Percentiles rank a stretch among this genome's conserved stretches.
phyloP scores from a whole-genome alignment of 495 filamentous ascomycete species.

The Thozetella sp. region DNA sequence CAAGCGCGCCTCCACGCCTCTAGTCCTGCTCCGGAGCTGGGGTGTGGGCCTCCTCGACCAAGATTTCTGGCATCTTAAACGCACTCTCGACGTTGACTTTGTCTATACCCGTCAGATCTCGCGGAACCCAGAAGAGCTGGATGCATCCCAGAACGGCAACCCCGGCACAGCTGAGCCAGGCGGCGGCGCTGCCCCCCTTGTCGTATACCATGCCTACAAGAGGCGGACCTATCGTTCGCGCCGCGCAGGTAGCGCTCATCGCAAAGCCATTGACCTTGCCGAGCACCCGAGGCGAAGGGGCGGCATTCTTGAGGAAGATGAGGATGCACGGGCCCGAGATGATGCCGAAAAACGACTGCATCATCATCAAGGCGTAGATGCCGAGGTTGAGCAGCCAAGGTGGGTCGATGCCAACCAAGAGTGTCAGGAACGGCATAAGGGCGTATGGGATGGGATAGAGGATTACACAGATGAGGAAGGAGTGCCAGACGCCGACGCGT shows the following conservation, averaged over 20 bases:
- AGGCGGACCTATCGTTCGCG: constrained; percentile 68
- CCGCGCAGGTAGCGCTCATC: constrained; percentile 66
- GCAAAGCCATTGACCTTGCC: constrained; percentile 75
- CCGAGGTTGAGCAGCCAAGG: constrained; percentile 20
- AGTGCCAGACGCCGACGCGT: constrained; percentile 65
- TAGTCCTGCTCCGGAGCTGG: too few relatives aligned
- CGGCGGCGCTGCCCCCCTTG: constrained; percentile 58
- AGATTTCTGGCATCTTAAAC: too few relatives aligned
- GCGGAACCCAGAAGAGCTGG: constrained; percentile 62
- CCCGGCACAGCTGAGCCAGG: constrained; percentile 68
- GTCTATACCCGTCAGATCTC: constrained; percentile 7
- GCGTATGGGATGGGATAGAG: constrained; percentile 70
- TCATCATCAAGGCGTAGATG: constrained; percentile 62
- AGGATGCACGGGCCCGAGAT: constrained; percentile 69
- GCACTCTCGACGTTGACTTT: background rate
- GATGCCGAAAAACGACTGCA: constrained; percentile 71
- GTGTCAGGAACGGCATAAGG: constrained; percentile 65
- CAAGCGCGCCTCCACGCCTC: too few relatives aligned
- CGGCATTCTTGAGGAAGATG: constrained; percentile 73
- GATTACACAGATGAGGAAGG: constrained; percentile 64
- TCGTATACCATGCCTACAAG: constrained; percentile 68
- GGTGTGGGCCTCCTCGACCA: too few relatives aligned
- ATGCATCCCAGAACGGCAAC: constrained; percentile 62
- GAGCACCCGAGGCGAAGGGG: constrained; percentile 58
- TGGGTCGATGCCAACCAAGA: constrained; percentile 39